Evolutionary conservation across 2,329 filamentous ascomycete species (phyloP).

Genomic region (Trichoderma sp.): DNA sequence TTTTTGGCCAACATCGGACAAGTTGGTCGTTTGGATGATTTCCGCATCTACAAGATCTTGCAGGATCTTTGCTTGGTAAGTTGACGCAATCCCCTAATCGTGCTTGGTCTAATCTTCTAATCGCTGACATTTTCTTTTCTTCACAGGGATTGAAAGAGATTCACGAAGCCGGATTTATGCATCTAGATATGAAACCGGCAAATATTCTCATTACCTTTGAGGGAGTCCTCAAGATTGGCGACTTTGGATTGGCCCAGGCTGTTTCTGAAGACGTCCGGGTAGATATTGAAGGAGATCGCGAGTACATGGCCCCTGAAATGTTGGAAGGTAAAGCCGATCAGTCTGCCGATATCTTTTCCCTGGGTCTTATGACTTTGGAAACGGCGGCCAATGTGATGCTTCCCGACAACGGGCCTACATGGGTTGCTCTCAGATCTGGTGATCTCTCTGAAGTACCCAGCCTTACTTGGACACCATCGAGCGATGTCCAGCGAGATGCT

Average conservation of each 20-base stretch:
- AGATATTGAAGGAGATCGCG: constrained; percentile 90
- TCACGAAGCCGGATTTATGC: constrained; percentile 82
- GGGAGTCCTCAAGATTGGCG: constrained; percentile 79
- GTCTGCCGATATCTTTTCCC: constrained; percentile 88
- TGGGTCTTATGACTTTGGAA: constrained; percentile 93
- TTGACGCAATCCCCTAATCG: constrained; percentile 23
- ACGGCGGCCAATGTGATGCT: constrained; percentile 92
- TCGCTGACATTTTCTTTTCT: constrained; percentile 19
- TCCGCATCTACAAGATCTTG: constrained; percentile 97
- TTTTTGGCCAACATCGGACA: constrained; percentile 83
- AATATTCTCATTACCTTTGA: constrained; percentile 83
- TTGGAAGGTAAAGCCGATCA: constrained; percentile 84
- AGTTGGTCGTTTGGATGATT: constrained; percentile 89
- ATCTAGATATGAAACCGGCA: constrained; percentile 82
- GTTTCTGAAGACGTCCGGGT: constrained; percentile 77
- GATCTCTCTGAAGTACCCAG: constrained; percentile 88
- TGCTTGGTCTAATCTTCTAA: constrained; percentile 11
- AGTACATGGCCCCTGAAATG: constrained; percentile 95
- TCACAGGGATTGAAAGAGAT: constrained; percentile 82
- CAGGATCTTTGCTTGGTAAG: constrained; percentile 81
- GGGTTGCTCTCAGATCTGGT: constrained; percentile 85
- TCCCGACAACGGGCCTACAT: constrained; percentile 87
- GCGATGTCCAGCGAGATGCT: constrained; percentile 70
- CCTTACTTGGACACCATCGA: constrained; percentile 77
- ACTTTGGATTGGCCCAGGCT: constrained; percentile 78